phyloP scores from a whole-genome alignment of 495 filamentous ascomycete species.

The Lophiotrema nucula region DNA sequence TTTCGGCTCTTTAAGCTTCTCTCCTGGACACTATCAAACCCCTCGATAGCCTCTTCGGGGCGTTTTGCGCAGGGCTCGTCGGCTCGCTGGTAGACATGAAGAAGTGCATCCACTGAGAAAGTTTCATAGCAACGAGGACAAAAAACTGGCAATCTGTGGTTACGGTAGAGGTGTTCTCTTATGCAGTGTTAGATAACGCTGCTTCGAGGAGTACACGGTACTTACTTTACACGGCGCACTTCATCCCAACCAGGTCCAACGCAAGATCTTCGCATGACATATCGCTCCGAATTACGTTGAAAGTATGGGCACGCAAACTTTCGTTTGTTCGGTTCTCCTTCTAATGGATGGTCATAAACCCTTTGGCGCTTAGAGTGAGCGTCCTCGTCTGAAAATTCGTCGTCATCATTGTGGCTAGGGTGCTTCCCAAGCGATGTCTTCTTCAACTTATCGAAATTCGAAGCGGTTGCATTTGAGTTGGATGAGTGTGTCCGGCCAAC shows the following conservation, averaged over 20 bases:
- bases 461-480: neutral
- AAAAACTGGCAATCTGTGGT: constrained; percentile 10
- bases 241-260: constrained; percentile 10
- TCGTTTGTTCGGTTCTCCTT: neutral
- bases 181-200: neutral
- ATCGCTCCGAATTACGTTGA: constrained; percentile 6
- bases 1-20: constrained; percentile 13
- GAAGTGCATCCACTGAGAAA: constrained; percentile 3
- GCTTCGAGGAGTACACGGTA: neutral
- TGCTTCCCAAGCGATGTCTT: neutral
- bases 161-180: constrained; percentile 23
- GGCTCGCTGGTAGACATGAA: constrained; percentile 11
- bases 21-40: constrained; percentile 23
- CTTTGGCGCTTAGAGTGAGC: neutral
- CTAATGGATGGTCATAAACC: neutral
- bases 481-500: neutral
- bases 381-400: neutral
- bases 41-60: neutral
- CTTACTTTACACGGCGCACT: constrained; percentile 8
- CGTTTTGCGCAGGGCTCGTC: constrained; percentile 3
- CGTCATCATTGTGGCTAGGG: neutral
- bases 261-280: neutral
- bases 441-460: neutral
- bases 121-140: constrained; percentile 17
- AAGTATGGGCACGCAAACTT: constrained; percentile 19